Percentiles rank a stretch among this genome's conserved stretches.
Evolutionary conservation across 352 stramenopile species (phyloP).

Genomic region (Globisporangium paddicum): DNA sequence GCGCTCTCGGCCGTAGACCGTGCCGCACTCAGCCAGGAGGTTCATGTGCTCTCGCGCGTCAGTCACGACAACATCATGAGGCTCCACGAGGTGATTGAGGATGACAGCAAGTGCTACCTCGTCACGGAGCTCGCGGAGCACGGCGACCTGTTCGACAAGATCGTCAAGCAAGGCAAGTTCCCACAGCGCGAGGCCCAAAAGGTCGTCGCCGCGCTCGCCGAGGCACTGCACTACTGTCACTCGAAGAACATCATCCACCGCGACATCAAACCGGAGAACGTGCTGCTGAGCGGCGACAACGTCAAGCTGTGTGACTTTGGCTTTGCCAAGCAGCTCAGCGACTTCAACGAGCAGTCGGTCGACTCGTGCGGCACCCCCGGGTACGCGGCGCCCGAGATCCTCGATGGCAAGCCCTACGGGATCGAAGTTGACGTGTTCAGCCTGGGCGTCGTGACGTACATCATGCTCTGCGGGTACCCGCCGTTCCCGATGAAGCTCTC

Average conservation of each 20-base stretch:
- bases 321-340: conserved; percentile 68
- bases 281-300: conserved; percentile 63
- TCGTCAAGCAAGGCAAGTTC: conserved; percentile 82
- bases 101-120: conserved; percentile 96
- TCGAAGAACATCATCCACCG: conserved; percentile 80
- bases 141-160: conserved; percentile 85
- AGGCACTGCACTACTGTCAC: conserved; percentile 93
- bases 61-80: conserved; percentile 88
- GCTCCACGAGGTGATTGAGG: conserved; percentile 92
- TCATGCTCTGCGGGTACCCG: conserved; percentile 84
- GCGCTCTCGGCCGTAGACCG: conserved; percentile 70
- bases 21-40: conserved; percentile 65
- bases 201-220: conserved; percentile 67
- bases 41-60: conserved; percentile 62
- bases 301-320: conserved; percentile 88
- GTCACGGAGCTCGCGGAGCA: conserved; percentile 95
- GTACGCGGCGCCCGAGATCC: conserved; percentile 80
- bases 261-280: conserved; percentile 86
- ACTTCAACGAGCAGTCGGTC: conserved; percentile 55
- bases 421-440: conserved; percentile 87
- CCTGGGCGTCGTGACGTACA: conserved; percentile 87
- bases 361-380: conserved; percentile 83
- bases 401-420: conserved; percentile 78
- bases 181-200: conserved; percentile 56
- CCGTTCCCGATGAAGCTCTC: conserved; percentile 88